Evolutionary conservation across 140 eudicot species (phyloP), one percentile per base, ranked within the genome.

Genomic region (Ambrosia hybrid): DNA sequence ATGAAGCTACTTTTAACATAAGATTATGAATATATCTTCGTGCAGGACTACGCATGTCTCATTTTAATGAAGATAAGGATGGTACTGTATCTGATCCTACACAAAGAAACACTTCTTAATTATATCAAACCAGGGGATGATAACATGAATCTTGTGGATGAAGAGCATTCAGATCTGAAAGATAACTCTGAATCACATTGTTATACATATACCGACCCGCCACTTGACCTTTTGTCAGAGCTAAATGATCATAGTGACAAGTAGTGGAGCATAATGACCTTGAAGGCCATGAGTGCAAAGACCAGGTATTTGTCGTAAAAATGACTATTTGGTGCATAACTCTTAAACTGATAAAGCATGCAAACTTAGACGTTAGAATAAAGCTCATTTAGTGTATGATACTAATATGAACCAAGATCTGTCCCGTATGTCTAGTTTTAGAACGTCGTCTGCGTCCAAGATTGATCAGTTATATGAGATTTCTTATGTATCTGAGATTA

Each of bases 11-110:
- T 58, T 39, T 33, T 61, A 61, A 38, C 71, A 14, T 62, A 70
- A 17, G 69, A 68, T 13, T 13, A 13, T 48, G 62, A 46, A 7
- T 51, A 17, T 57, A 57, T 62, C 60, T 68, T 74, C 7, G 70
- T 53, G n/a, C 83, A 93, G 98, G 98, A 52, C 76, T 93, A 56
- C 96, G 96, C 26, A 81, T 93, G 82, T 90, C 97, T 75, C 96
- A 93, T 62, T 86, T 93, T 68, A 75, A 66, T 71, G 94, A 87
- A 70, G 94, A 89, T 51, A 80, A 77, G 39, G 79, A 57, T 75
- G 86, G 81, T 4, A 75, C 30, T 57, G 76, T 55, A 57, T 56
- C 79, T 51, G 98, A 89, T 73, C 98, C 95, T 15, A 80, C 86
- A 15, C 97, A 93, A 71, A 90, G 75, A n/a, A 76, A 90, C 97